Conservation (phyloP, 1,139 yeast genomes). For the Geotrichum bryndzae region DNA sequence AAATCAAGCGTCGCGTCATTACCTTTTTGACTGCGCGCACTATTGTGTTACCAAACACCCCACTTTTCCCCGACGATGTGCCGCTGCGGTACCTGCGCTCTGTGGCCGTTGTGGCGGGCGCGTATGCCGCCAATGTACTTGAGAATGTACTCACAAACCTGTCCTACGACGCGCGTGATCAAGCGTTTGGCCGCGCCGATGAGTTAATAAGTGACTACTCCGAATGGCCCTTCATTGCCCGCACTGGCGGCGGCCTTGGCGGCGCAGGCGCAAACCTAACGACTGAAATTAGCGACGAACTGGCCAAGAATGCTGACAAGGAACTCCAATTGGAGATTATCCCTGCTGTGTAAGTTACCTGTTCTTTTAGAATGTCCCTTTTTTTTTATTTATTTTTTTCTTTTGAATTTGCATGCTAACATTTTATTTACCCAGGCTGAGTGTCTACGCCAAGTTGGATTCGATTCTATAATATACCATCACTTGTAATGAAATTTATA, state of each 20-base stretch:
- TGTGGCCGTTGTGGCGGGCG: conserved; percentile 75
- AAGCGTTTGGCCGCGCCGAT: conserved; percentile 89
- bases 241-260: conserved; percentile 43
- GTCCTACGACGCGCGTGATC: conserved; percentile 85
- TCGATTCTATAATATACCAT: conserved; percentile 27
- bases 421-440: conserved; percentile 23
- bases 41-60: conserved; percentile 42
- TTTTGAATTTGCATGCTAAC: conserved; percentile 42
- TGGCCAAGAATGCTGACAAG: conserved; percentile 48
- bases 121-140: conserved; percentile 92
- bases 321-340: conserved; percentile 80
- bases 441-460: conserved; percentile 36
- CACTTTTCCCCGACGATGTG: conserved; percentile 62
- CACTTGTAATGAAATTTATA: neutral
- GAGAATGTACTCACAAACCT: conserved; percentile 79
- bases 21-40: conserved; percentile 67
- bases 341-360: conserved; percentile 63
- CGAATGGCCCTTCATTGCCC: conserved; percentile 72
- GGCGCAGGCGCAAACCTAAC: conserved; percentile 76
- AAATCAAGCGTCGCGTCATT: conserved; percentile 65
- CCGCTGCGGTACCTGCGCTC: conserved; percentile 71
- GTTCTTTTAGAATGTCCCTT: neutral
- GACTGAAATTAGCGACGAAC: conserved; percentile 60
- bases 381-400: conserved; percentile 22
- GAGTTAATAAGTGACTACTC: conserved; percentile 77